These are phyloP conservation scores for Cichorium intybus DNA, from an alignment of 140 eudicot genomes.

Conservation along the genomic window DNA sequence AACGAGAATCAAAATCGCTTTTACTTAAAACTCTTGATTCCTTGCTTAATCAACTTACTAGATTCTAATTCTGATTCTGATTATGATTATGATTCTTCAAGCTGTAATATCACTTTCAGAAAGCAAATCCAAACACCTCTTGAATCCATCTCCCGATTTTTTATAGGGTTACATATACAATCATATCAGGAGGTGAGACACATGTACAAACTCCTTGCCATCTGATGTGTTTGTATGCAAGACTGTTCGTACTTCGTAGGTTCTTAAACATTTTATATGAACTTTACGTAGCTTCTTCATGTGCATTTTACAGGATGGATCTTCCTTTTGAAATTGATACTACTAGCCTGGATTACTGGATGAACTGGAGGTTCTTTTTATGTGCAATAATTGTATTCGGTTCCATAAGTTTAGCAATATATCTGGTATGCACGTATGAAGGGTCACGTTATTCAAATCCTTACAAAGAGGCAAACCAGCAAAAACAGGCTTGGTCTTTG, in stretches of 20 bases:
- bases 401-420: constrained; percentile 47
- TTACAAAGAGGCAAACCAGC: constrained; percentile 32
- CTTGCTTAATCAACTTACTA: no score
- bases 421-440: constrained; percentile 61
- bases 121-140: background rate
- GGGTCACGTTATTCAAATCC: constrained; percentile 31
- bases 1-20: background rate
- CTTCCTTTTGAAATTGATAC: constrained; percentile 42
- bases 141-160: constrained; percentile 1
- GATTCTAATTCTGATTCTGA: no score
- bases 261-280: constrained; percentile 1
- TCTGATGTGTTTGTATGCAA: background rate
- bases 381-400: constrained; percentile 61
- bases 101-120: background rate
- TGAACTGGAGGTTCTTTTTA: constrained; percentile 71
- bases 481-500: constrained; percentile 35
- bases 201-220: no score
- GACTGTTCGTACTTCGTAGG: background rate
- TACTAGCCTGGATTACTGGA: constrained; percentile 73
- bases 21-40: no score
- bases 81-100: background rate
- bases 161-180: background rate
- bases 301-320: constrained; percentile 53
- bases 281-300: constrained; percentile 10
- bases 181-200: background rate